A percentile compares a stretch with the other conserved stretches of the same genome.
Conservation (phyloP, 2,329 filamentous ascomycete species). For the Colletotrichum siamense region DNA sequence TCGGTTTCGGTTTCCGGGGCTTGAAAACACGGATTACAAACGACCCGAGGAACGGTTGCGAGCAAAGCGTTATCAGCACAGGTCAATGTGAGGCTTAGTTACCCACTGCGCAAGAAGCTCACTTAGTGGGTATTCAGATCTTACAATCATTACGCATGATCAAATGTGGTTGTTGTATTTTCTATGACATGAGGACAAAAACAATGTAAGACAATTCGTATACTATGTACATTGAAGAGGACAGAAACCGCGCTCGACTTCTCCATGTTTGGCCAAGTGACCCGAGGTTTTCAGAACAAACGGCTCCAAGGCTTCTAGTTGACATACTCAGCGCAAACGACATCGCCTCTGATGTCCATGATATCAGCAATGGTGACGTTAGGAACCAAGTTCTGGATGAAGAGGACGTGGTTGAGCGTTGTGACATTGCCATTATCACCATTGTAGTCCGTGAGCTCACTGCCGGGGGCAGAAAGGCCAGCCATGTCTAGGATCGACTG, state of each 20-base stretch:
- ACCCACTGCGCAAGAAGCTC: neutral
- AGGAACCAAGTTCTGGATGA: neutral
- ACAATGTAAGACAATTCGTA: neutral
- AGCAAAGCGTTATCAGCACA: neutral
- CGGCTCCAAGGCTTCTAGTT: neutral
- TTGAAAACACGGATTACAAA: neutral
- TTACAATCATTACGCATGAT: neutral
- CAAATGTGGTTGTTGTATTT: neutral
- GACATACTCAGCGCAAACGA: neutral
- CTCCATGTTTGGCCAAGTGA: neutral
- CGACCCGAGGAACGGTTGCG: neutral
- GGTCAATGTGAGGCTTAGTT: neutral
- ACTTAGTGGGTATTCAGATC: neutral
- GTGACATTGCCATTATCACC: neutral
- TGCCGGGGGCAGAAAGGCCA: neutral
- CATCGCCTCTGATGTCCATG: neutral
- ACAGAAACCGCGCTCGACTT: neutral
- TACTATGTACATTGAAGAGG: neutral
- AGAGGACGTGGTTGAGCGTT: neutral
- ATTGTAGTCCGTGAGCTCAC: neutral
- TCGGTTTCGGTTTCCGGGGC: neutral
- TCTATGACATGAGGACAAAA: neutral
- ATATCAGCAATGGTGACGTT: neutral
- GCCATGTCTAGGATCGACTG: neutral
- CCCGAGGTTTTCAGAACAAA: neutral